Evolutionary conservation across 2,329 filamentous ascomycete genomes (phyloP).

Genomic region (Phaeomoniella chlamydospora): DNA sequence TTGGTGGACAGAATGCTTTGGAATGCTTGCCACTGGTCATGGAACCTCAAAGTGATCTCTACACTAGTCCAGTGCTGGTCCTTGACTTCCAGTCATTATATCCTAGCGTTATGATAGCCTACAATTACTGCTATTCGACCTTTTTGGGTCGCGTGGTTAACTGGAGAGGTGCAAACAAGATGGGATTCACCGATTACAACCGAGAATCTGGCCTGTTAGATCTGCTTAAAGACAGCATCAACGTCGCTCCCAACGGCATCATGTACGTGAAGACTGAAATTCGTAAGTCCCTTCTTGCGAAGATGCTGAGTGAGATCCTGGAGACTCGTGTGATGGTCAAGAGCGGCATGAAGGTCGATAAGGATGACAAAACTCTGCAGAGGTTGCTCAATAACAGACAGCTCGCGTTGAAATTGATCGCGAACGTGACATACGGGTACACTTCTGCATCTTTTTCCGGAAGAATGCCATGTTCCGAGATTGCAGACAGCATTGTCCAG

Average conservation of each 20-base stretch:
- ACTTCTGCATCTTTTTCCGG: constrained; percentile 94
- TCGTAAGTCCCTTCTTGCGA: constrained; percentile 79
- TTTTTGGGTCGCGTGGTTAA: constrained; percentile 73
- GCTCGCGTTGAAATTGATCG: constrained; percentile 83
- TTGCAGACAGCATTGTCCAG: constrained; percentile 96
- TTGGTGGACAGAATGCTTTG: constrained; percentile 83
- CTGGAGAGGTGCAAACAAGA: constrained; percentile 86
- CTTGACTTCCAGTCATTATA: constrained; percentile 95
- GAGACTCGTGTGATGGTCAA: constrained; percentile 98
- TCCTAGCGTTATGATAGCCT: constrained; percentile 96
- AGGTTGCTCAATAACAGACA: constrained; percentile 86
- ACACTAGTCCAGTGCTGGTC: constrained; percentile 76
- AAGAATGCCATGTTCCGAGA: constrained; percentile 94
- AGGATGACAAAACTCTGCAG: constrained; percentile 73
- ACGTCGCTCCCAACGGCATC: constrained; percentile 89
- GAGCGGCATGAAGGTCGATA: constrained; percentile 86
- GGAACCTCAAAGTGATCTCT: constrained; percentile 93
- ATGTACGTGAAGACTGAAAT: constrained; percentile 82
- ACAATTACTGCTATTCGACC: constrained; percentile 98
- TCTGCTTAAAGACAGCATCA: constrained; percentile 71
- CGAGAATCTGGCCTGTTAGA: constrained; percentile 61
- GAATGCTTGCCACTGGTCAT: constrained; percentile 93
- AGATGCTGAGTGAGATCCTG: constrained; percentile 91
- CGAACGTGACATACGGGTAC: constrained; percentile 98
- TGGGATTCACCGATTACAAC: constrained; percentile 83